Evolutionary conservation across 306 rosid species (phyloP), one percentile per base, ranked within the genome.

Genomic region (Dryas drummondii): DNA sequence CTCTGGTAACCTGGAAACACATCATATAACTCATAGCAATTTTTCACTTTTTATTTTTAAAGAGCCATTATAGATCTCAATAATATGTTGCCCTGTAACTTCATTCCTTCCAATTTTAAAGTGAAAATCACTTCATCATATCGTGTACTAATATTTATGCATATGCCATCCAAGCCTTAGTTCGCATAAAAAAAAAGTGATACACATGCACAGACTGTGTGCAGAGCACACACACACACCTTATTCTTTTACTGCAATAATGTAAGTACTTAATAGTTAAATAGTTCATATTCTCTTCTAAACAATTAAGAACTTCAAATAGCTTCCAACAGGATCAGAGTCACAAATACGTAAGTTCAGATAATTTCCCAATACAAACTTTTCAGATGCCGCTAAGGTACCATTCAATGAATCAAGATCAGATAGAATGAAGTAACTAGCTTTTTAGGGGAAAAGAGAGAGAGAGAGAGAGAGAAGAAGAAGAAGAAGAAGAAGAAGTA

Each of bases 1-100:
- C 76, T 9, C 64, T 48, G 27, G 58, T 77, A 74, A 82, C 85
- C 85, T 82, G 77, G 54, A 80, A 45, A 46, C 32, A 72, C 16
- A 47, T 17, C 22, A 27, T 32, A 32, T 32, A 32, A 32, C 37
- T 32, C 37, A 32, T 32, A 32, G 37, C 37, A 32, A 32, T 32
- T 32, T 32, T 32, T 32, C 37, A 32, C 3, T 32, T 32, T 27
- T 32, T 32, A 32, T 32, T 32, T 32, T 32, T 32, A 32, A 32
- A 32, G 37, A 32, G 37, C 37, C 13, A 2, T 63, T 41, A 16
- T 42, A 40, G 2, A 10, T 8, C 66, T 61, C 5, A 0, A 12
- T 61, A 61, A 14, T 61, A 15, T 60, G 44, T 59, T 0, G 42
- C 13, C 9, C 65, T 5, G 17, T 0, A 59, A 27, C 44, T 27